phyloP scores from a whole-genome alignment of 2,329 filamentous ascomycete genomes.

The Colletotrichum spaethianum region DNA sequence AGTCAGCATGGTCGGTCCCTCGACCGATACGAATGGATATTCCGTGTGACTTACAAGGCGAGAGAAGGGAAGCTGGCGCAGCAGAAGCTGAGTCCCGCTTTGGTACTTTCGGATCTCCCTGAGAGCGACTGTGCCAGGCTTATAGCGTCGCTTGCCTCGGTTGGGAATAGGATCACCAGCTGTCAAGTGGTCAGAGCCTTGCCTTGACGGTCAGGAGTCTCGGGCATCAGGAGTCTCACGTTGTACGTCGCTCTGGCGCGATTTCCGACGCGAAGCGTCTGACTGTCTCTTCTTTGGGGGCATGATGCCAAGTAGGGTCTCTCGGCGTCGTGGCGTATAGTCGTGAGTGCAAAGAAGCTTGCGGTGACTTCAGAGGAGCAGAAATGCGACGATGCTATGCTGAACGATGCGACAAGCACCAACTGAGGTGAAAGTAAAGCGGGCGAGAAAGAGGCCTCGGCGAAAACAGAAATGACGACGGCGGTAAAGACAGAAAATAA shows the following conservation, averaged over 20 bases:
- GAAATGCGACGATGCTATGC: background rate
- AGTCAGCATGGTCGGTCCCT: slow-evolving; percentile 7
- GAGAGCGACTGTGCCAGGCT: slow-evolving; percentile 86
- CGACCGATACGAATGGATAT: background rate
- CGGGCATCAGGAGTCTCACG: slow-evolving; percentile 48
- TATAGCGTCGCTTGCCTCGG: slow-evolving; percentile 75
- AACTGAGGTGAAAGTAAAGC: background rate
- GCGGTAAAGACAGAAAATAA: slow-evolving; percentile 1
- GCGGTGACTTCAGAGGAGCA: background rate
- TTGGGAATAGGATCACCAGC: slow-evolving; percentile 81
- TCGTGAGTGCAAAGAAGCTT: background rate
- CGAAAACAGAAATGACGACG: background rate
- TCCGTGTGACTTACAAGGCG: slow-evolving; percentile 70
- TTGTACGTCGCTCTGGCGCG: slow-evolving; percentile 58
- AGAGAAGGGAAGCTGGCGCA: slow-evolving; percentile 85
- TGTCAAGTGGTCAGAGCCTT: slow-evolving; percentile 49
- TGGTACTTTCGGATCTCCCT: slow-evolving; percentile 95
- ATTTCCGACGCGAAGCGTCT: slow-evolving; percentile 44
- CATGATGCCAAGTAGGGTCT: background rate
- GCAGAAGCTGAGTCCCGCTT: slow-evolving; percentile 87
- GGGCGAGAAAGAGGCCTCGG: background rate
- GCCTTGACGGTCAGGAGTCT: slow-evolving; percentile 4
- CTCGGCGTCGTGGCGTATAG: background rate
- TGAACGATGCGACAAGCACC: background rate
- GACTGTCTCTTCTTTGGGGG: slow-evolving; percentile 38